phyloP scores from a whole-genome alignment of 305 asterid genomes.

The Fraxinus albicans region DNA sequence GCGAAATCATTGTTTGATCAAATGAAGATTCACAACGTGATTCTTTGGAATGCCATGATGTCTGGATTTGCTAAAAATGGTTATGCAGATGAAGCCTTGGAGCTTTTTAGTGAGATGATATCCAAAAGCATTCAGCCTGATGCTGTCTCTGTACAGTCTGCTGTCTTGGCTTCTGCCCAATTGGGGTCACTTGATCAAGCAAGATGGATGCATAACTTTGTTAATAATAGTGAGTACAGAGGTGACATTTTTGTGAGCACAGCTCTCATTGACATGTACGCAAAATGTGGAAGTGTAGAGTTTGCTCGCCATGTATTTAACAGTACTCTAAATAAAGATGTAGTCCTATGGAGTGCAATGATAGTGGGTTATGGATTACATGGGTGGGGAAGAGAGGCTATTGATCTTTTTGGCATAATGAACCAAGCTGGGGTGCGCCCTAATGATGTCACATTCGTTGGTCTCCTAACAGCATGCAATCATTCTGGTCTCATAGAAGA shows the following conservation, averaged over 20 bases:
- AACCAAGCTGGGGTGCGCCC: slow-evolving; percentile 29
- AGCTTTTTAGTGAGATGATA: slow-evolving; percentile 49
- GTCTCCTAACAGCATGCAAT: slow-evolving; percentile 51
- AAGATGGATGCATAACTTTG: slow-evolving; percentile 43
- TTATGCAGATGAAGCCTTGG: slow-evolving; percentile 45
- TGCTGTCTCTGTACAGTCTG: slow-evolving; percentile 49
- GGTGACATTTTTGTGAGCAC: slow-evolving; percentile 40
- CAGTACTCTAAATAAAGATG: slow-evolving; percentile 33
- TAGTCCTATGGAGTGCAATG: slow-evolving; percentile 53
- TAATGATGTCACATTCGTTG: slow-evolving; percentile 47
- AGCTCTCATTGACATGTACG: slow-evolving; percentile 49
- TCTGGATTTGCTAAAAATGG: slow-evolving; percentile 68
- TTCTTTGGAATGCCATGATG: slow-evolving; percentile 66
- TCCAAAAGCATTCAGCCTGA: slow-evolving; percentile 37
- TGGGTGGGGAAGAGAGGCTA: slow-evolving; percentile 47
- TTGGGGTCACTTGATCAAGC: slow-evolving; percentile 64
- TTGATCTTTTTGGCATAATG: slow-evolving; percentile 44
- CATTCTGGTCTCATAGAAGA: slow-evolving; percentile 48
- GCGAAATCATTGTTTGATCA: slow-evolving; percentile 50
- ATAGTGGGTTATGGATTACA: slow-evolving; percentile 46
- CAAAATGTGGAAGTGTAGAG: slow-evolving; percentile 55
- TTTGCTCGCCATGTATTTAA: slow-evolving; percentile 44
- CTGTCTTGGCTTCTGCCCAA: slow-evolving; percentile 51
- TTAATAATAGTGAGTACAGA: slow-evolving; percentile 28
- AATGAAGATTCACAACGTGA: slow-evolving; percentile 28